phyloP scores from a whole-genome alignment of 1,284 basidiomycete species.

The Melampsora occidentalis region DNA sequence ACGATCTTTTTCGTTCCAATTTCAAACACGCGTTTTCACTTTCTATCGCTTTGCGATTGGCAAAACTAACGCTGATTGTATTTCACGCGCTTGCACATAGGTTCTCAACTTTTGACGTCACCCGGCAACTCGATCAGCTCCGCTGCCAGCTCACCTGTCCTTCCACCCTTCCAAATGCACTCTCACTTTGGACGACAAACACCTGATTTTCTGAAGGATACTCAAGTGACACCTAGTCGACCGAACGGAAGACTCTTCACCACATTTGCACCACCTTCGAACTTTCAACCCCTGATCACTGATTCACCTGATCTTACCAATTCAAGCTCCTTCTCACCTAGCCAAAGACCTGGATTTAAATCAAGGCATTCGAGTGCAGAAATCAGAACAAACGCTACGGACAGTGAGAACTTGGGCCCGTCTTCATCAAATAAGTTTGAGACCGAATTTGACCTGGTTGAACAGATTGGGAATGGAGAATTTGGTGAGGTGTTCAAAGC shows the following conservation, averaged over 20 bases:
- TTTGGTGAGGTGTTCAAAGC: conserved; percentile 39
- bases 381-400: background rate
- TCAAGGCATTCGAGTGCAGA: conserved; percentile 14
- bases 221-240: conserved; percentile 41
- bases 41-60: background rate
- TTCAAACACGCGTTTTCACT: too few species aligned
- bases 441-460: conserved; percentile 20
- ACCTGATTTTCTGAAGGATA: conserved; percentile 16
- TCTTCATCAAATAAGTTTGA: background rate
- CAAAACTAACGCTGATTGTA: background rate
- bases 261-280: conserved; percentile 21
- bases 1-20: background rate
- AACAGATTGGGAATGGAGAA: conserved; percentile 32
- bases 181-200: background rate
- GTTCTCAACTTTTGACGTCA: conserved; percentile 30
- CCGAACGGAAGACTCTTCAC: conserved; percentile 14
- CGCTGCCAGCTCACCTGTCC: conserved; percentile 30
- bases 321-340: conserved; percentile 4
- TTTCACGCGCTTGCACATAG: background rate
- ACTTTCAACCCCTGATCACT: conserved; percentile 18
- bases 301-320: background rate
- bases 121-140: conserved; percentile 36
- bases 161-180: background rate
- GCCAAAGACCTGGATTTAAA: conserved; percentile 3
- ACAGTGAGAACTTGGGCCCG: background rate